Conservation (phyloP, 208 protist species). For the Porcisia hertigi region DNA sequence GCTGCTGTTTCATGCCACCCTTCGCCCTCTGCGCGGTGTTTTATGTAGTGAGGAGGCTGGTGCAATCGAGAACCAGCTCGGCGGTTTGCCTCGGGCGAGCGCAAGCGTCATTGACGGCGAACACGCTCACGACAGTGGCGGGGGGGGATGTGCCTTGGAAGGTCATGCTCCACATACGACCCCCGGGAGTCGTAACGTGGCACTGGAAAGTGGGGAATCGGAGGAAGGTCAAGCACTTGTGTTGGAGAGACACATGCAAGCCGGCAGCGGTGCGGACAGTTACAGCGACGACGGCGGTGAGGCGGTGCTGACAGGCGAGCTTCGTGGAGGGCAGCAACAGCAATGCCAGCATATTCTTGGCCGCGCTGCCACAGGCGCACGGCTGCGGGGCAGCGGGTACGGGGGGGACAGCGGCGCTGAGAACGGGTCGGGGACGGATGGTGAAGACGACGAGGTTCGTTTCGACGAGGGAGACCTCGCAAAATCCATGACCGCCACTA, state of each 20-base stretch:
- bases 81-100: conserved; percentile 1
- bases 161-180: neutral
- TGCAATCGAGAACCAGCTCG: conserved; percentile 26
- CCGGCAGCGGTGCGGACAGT: neutral
- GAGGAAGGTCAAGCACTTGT: neutral
- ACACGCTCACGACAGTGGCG: neutral
- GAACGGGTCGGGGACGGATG: neutral
- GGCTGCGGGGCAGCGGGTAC: neutral
- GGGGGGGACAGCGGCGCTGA: conserved; percentile 4
- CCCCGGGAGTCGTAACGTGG: neutral
- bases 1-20: conserved; percentile 30
- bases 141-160: neutral
- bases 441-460: neutral
- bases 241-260: neutral
- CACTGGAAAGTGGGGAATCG: neutral
- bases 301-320: conserved; percentile 15
- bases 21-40: conserved; percentile 35
- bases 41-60: conserved; percentile 38
- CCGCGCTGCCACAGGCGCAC: neutral
- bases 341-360: conserved; percentile 2
- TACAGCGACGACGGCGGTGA: conserved; percentile 19
- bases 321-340: conserved; percentile 7
- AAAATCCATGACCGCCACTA: conserved; percentile 9
- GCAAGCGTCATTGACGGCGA: neutral
- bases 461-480: conserved; percentile 17